A percentile compares a stretch with the other conserved stretches of the same genome.
phyloP scores from a whole-genome alignment of 2,329 filamentous ascomycete species.

The Arthrocladium fulminans region DNA sequence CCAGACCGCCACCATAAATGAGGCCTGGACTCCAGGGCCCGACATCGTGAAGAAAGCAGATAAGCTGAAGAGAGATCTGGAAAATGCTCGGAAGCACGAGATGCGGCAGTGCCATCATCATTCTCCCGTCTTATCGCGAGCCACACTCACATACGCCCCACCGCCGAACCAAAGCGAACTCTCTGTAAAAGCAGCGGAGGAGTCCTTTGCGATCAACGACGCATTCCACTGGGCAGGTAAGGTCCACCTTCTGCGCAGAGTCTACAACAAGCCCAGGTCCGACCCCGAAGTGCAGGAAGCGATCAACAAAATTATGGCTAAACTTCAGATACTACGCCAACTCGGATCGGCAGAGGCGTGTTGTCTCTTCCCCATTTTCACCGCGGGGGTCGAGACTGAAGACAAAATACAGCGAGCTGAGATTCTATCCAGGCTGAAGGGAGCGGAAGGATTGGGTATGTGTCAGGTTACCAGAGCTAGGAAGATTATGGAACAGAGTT shows the following conservation, averaged over 20 bases:
- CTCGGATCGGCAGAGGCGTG: constrained; percentile 67
- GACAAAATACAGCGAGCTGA: constrained; percentile 48
- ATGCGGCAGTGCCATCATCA: constrained; percentile 35
- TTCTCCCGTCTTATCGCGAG: constrained; percentile 19
- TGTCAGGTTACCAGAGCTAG: constrained; percentile 60
- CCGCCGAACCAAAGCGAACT: constrained; percentile 32
- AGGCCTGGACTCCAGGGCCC: constrained; percentile 50
- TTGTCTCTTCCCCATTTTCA: constrained; percentile 72
- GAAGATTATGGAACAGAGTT: constrained; percentile 58
- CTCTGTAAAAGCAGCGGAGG: constrained; percentile 50
- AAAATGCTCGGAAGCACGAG: constrained; percentile 42
- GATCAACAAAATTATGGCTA: constrained; percentile 54
- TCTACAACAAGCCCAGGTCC: constrained; percentile 52
- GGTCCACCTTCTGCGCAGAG: constrained; percentile 65
- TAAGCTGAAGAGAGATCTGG: constrained; percentile 52
- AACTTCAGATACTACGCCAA: constrained; percentile 52
- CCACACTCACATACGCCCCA: constrained; percentile 18
- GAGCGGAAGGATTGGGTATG: constrained; percentile 65
- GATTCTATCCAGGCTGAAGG: constrained; percentile 57
- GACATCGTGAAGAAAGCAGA: constrained; percentile 50
- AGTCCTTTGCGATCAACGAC: constrained; percentile 64
- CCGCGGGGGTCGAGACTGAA: constrained; percentile 65
- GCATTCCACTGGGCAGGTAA: constrained; percentile 73
- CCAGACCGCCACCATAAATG: constrained; percentile 40
- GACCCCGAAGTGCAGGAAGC: constrained; percentile 55